Percentiles rank a stretch among this genome's conserved stretches.
These are phyloP conservation scores for Tylopilus rubrobrunneus DNA, from an alignment of 768 basidiomycete species.

Conservation along the genomic window DNA sequence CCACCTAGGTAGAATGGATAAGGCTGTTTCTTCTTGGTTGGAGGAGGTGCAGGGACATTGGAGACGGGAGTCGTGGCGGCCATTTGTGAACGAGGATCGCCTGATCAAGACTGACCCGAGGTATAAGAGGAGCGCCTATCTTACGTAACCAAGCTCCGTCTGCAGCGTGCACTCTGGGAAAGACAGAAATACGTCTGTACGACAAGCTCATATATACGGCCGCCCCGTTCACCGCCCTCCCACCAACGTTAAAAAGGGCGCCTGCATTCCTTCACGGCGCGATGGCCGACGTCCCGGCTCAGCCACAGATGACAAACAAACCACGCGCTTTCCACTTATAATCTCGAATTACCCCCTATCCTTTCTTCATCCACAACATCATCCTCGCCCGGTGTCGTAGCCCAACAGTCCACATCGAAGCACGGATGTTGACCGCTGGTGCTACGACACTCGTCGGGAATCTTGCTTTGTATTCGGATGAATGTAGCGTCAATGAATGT, in stretches of 20 bases:
- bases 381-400: background rate
- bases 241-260: too few relatives aligned
- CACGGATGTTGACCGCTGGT: constrained; percentile 4
- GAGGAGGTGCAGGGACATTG: constrained; percentile 11
- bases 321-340: constrained; percentile 3
- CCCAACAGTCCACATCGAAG: constrained; percentile 14
- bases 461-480: background rate
- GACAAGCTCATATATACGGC: background rate
- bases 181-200: background rate
- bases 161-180: background rate
- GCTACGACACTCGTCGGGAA: constrained; percentile 9
- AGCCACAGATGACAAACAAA: constrained; percentile 8
- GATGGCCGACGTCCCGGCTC: background rate
- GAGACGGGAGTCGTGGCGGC: constrained; percentile 8
- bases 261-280: background rate
- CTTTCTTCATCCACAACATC: background rate
- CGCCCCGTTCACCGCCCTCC: background rate
- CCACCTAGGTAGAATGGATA: constrained; percentile 89
- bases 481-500: background rate
- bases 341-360: background rate
- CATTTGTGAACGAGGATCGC: constrained; percentile 12
- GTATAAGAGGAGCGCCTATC: constrained; percentile 6
- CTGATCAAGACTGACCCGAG: background rate
- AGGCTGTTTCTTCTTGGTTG: constrained; percentile 52
- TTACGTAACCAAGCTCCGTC: constrained; percentile 16